phyloP scores from a whole-genome alignment of 441 rosid genomes.

The Populus tomentosa region DNA sequence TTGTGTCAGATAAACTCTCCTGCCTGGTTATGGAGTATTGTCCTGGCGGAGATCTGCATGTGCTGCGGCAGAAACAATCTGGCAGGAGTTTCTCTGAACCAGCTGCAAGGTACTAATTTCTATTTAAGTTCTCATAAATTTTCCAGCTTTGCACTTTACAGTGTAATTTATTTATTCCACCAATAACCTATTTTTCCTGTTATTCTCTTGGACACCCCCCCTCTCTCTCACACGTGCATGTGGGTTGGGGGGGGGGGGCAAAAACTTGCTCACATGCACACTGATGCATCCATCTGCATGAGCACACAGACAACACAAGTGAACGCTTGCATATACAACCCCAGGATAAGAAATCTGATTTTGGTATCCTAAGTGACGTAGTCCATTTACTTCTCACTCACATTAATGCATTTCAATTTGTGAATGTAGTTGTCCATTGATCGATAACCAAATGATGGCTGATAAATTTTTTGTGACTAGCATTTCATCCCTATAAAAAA shows the following conservation, averaged over 20 bases:
- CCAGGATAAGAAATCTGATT: too few relatives aligned
- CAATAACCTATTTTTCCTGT: too few relatives aligned
- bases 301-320: too few relatives aligned
- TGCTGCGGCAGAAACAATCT: conserved; percentile 69
- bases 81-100: conserved; percentile 64
- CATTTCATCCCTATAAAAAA: neutral
- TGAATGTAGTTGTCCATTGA: neutral
- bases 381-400: too few relatives aligned
- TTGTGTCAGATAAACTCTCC: conserved; percentile 58
- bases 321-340: too few relatives aligned
- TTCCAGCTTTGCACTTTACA: neutral
- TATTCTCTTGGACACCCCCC: neutral
- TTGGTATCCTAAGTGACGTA: too few relatives aligned
- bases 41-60: conserved; percentile 84
- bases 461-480: neutral
- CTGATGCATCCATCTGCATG: too few relatives aligned
- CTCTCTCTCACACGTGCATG: neutral
- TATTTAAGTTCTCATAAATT: neutral
- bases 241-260: neutral
- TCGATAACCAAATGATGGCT: neutral
- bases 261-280: too few relatives aligned
- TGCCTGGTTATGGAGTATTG: conserved; percentile 86
- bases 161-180: neutral
- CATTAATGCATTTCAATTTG: neutral
- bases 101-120: conserved; percentile 50